Conservation (phyloP, 2,329 filamentous ascomycete species). For the Diaporthe batatas region DNA sequence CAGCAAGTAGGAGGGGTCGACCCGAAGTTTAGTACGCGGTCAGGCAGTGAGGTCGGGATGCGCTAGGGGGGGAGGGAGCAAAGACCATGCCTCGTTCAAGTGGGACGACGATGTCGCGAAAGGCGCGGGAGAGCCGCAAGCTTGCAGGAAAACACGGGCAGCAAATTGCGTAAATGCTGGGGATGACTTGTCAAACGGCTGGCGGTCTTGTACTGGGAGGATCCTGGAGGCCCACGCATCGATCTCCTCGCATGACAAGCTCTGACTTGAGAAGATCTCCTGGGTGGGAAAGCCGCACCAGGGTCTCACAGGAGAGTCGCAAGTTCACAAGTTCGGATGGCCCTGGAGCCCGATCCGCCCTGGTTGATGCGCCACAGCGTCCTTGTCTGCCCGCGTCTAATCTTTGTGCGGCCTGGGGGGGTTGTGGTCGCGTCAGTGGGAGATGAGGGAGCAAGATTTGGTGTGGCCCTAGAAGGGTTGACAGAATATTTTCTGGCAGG, state of each 20-base stretch:
- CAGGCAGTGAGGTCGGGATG: conserved; percentile 37
- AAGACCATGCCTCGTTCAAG: conserved; percentile 41
- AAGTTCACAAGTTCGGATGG: conserved; percentile 42
- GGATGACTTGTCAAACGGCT: conserved; percentile 45
- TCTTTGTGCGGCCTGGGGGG: conserved; percentile 39
- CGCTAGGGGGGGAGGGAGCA: conserved; percentile 39
- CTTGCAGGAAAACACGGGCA: conserved; percentile 45
- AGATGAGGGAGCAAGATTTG: conserved; percentile 36
- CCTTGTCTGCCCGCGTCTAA: conserved; percentile 38
- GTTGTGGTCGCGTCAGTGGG: conserved; percentile 39
- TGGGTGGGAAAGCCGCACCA: conserved; percentile 57
- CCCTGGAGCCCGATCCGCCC: conserved; percentile 37
- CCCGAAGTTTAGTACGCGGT: conserved; percentile 41
- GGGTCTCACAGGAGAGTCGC: conserved; percentile 52
- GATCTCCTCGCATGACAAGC: conserved; percentile 43
- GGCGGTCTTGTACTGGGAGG: conserved; percentile 45
- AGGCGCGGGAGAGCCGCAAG: conserved; percentile 42
- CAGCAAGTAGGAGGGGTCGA: conserved; percentile 34
- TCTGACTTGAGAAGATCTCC: conserved; percentile 42
- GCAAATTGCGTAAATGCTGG: conserved; percentile 44
- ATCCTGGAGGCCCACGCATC: conserved; percentile 46
- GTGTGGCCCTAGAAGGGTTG: conserved; percentile 39
- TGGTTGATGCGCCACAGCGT: conserved; percentile 41
- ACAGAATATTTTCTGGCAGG: conserved; percentile 41
- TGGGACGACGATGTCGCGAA: conserved; percentile 44